Base-by-base conservation (phyloP, 257 asterid genomes). In the Voacanga thouarsii region DNA sequence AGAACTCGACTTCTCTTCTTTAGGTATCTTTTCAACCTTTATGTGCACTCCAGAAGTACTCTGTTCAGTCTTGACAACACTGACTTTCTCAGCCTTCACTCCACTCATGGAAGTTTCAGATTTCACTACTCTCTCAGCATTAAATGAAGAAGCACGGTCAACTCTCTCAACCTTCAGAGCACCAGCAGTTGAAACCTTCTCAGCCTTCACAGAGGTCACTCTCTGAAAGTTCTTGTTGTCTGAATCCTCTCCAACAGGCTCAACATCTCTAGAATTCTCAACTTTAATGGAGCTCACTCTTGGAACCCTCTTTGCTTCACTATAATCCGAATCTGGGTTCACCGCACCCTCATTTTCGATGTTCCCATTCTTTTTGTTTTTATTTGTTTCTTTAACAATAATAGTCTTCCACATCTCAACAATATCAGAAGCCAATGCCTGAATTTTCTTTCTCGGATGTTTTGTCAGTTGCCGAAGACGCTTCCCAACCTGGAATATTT, bases 391-490 rank as follows among this genome's bases (percentile, higher is more conserved):
- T 84, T 90, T 85, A 47, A 91, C 88, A 30, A 95, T 86, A 68
- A 95, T 88, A 51, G 72, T 63, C 88, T 93, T 95, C 99, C 99
- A 95, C 47, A 89, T 88, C 49, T 87, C 96, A 77, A 95, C 90
- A 63, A 93, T 92, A 43, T 93, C 97, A 68, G 92, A 79, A 65
- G 99, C 98, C 86, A 92, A 78, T 18, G 86, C 80, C 87, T 92
- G 90, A 81, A 96, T 96, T 87, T 83, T 89, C 69, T 82, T 78
- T 81, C 94, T 88, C 44, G 92, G 90, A 81, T 96, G 98, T 84
- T 96, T 95, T 24, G 98, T 91, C 82, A 95, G 88, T 57, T 88
- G 94, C 77, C 98, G 90, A 55, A 95, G 90, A 69, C 89, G 88
- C 84, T 95, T 95, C 37, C 99, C 99, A 39, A 95, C 91, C 99